A percentile compares a stretch with the other conserved stretches of the same genome.
Conservation (phyloP, 2,329 filamentous ascomycete genomes). For the Whalleya microplaca region DNA sequence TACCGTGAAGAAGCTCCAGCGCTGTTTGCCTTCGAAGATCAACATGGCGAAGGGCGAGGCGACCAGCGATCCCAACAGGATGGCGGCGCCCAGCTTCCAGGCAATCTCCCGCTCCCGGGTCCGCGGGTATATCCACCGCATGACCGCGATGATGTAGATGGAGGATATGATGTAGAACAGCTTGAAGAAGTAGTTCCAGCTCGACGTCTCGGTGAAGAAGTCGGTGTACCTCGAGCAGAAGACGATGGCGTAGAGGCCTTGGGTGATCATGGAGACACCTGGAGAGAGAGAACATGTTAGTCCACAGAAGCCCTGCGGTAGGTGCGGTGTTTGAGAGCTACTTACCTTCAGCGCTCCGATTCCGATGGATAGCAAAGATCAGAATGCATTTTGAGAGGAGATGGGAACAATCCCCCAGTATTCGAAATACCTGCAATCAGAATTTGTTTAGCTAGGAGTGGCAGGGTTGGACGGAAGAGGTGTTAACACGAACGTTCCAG, state of each 20-base stretch:
- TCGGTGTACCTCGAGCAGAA: conserved; percentile 89
- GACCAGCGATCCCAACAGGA: conserved; percentile 66
- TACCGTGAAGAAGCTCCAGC: conserved; percentile 57
- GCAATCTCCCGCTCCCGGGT: conserved; percentile 89
- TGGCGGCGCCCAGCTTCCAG: conserved; percentile 84
- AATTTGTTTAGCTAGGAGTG: conserved; percentile 3
- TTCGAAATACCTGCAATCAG: conserved; percentile 63
- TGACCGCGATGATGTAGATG: conserved; percentile 83
- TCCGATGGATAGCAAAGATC: conserved; percentile 87
- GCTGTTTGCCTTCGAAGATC: conserved; percentile 59
- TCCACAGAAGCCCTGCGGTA: background rate
- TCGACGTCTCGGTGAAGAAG: conserved; percentile 62
- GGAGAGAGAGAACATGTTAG: conserved; percentile 22
- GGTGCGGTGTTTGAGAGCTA: conserved; percentile 13
- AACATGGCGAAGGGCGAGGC: conserved; percentile 74
- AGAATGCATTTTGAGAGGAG: conserved; percentile 86
- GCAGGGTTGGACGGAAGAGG: background rate
- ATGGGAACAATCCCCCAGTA: conserved; percentile 84
- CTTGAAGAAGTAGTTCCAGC: conserved; percentile 84
- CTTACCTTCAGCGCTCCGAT: conserved; percentile 81
- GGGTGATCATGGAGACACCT: conserved; percentile 91
- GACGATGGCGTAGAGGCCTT: conserved; percentile 83
- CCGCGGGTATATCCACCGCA: conserved; percentile 83
- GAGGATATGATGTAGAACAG: conserved; percentile 85
- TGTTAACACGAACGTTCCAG: conserved; percentile 34